Evolutionary conservation across 208 protist genomes (phyloP), one percentile per base, ranked within the genome.

Genomic region (Vickermania ingenoplastis): DNA sequence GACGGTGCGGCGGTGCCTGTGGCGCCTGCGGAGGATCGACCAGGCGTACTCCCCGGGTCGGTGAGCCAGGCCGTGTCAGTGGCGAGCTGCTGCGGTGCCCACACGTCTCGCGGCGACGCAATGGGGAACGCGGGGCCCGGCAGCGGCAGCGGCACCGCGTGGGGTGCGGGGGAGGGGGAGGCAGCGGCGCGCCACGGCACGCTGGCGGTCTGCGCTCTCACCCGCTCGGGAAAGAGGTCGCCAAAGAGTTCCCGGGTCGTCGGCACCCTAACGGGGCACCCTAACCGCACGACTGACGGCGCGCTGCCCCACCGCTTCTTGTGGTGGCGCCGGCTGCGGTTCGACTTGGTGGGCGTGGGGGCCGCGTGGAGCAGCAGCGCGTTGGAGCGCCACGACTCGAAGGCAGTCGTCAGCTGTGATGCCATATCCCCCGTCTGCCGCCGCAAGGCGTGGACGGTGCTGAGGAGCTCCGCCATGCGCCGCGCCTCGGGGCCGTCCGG

Each of bases 371-470:
- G 7, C 36, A 45, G 11, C 36, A 45, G 36, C 36, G 17, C 17
- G 11, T 45, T 17, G 11, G 11, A 7, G 11, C 36, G 36, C 36
- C 36, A 45, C 36, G 36, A 45, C 36, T 45, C 36, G 36, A 45
- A 45, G 7, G 36, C 36, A 45, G 36, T n/a, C 36, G 36, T 17
- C 36, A 45, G 36, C 36, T 45, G 36, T 17, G 36, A n/a, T 45
- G 52, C 45, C 24, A 73, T 57, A 13, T 68, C 50, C 31, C 64
- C 67, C 24, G 61, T 63, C 41, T 73, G 54, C 2, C 23, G 52
- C n/a, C 67, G 67, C 21, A 73, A 41, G 17, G 22, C 51, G 14
- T 59, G 54, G 22, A 73, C 57, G 14, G 53, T 67, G 5, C 30
- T 52, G 31, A 73, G 41, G 27, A 68, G 50, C 28, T 63, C 28